Evolutionary conservation across 345 rosid genomes (phyloP).

Genomic region (Citrus maxima): DNA sequence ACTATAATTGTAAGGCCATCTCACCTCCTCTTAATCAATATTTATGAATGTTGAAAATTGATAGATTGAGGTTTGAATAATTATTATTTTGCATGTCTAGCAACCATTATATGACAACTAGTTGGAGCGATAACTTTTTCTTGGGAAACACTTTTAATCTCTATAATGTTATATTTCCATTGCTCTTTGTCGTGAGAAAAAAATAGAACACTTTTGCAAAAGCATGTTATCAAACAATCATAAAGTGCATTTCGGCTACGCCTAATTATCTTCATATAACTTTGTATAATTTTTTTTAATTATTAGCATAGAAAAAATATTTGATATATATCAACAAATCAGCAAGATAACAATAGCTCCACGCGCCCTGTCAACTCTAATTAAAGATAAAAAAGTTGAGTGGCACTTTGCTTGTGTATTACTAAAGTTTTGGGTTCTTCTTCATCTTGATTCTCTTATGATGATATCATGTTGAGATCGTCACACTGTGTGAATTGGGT

Average conservation of each 20-base stretch:
- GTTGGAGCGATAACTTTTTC: background rate
- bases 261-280: background rate
- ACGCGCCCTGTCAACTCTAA: background rate
- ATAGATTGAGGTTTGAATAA: too few species aligned
- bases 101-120: too few species aligned
- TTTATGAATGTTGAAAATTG: too few species aligned
- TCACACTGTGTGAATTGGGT: background rate
- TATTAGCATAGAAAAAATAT: background rate
- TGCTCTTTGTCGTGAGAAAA: background rate
- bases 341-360: background rate
- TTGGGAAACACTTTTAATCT: background rate
- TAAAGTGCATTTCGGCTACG: background rate
- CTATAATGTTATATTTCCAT: background rate
- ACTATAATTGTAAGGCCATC: too few species aligned
- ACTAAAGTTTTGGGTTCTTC: conserved; percentile 1
- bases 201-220: background rate
- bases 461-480: background rate
- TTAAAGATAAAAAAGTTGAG: background rate
- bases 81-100: too few species aligned
- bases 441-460: background rate
- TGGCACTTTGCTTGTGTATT: background rate
- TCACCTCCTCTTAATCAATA: too few species aligned
- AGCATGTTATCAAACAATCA: background rate
- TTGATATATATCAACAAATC: background rate
- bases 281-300: background rate